Percentiles rank a stretch among this genome's conserved stretches.
Conservation (phyloP, 495 filamentous ascomycete genomes). For the Tetracladium setigerum region DNA sequence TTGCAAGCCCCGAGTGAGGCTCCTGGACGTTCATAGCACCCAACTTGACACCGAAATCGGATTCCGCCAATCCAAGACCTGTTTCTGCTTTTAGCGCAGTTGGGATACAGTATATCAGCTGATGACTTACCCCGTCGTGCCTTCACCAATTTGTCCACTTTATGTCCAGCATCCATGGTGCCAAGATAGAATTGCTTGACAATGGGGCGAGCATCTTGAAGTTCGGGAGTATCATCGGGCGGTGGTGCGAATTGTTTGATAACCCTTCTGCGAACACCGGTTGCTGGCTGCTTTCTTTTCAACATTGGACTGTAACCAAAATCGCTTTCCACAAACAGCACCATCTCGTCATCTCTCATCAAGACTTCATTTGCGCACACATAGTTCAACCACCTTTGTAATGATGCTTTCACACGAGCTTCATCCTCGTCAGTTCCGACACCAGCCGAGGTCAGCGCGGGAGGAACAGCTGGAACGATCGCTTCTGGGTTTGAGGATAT, state of each 20-base stretch:
- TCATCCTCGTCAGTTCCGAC: constrained; percentile 98
- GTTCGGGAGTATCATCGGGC: constrained; percentile 92
- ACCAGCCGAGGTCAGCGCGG: constrained; percentile 83
- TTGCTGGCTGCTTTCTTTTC: constrained; percentile 93
- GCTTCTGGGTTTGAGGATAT: constrained; percentile 95
- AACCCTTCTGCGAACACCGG: constrained; percentile 86
- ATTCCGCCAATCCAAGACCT: constrained; percentile 89
- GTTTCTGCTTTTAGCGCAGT: constrained; percentile 9
- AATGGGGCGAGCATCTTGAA: constrained; percentile 78
- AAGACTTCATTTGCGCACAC: constrained; percentile 88
- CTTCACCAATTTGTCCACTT: constrained; percentile 91
- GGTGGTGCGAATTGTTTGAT: constrained; percentile 98
- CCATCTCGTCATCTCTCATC: constrained; percentile 92
- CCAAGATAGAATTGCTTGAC: constrained; percentile 96
- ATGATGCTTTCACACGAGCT: constrained; percentile 69
- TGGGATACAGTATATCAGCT: background rate
- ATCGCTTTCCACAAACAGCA: constrained; percentile 95
- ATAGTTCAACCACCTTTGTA: constrained; percentile 94
- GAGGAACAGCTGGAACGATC: constrained; percentile 93
- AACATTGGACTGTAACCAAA: constrained; percentile 97
- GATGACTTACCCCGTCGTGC: constrained; percentile 67
- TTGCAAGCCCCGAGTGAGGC: constrained; percentile 75
- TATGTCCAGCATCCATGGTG: constrained; percentile 91
- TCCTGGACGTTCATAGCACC: constrained; percentile 81
- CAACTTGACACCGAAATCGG: constrained; percentile 87